Percentiles rank a stretch among this genome's conserved stretches.
These are phyloP conservation scores for Phalaenopsis hybrid DNA, from an alignment of 116 monocot species.

Conservation along the genomic window DNA sequence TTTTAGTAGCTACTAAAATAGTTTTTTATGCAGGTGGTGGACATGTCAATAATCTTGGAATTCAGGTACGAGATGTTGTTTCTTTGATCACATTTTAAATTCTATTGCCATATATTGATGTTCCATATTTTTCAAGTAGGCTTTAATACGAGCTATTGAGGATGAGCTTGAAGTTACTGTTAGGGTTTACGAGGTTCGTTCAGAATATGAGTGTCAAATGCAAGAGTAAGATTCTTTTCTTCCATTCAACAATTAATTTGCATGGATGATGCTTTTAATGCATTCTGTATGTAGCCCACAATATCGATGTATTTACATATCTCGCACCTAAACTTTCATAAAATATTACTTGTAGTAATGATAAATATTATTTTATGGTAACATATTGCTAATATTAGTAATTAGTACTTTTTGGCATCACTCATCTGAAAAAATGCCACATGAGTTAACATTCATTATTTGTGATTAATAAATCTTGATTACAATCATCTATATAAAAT, in stretches of 20 bases:
- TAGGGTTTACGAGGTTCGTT: slow-evolving; percentile 84
- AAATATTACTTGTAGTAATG: too few species aligned
- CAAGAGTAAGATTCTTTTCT: slow-evolving; percentile 53
- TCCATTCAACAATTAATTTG: background rate
- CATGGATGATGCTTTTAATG: background rate
- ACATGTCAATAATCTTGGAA: slow-evolving; percentile 41
- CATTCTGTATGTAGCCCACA: background rate
- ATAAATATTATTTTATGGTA: too few species aligned
- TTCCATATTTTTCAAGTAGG: slow-evolving; percentile 26
- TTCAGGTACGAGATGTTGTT: slow-evolving; percentile 44
- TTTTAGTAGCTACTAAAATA: background rate
- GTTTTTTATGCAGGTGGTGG: slow-evolving; percentile 22
- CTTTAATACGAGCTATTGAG: slow-evolving; percentile 73
- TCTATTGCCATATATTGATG: background rate
- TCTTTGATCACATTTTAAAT: background rate
- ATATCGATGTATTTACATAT: too few species aligned
- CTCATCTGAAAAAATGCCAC: too few species aligned
- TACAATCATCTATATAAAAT: too few species aligned
- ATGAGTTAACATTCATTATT: too few species aligned
- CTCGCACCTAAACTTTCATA: too few species aligned
- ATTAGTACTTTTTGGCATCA: too few species aligned
- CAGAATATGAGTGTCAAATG: slow-evolving; percentile 72
- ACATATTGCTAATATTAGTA: too few species aligned
- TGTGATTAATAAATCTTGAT: too few species aligned
- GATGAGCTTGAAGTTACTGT: slow-evolving; percentile 83